phyloP scores from a whole-genome alignment of 148 eudicot genomes.

The Salicornia ramosissima region DNA sequence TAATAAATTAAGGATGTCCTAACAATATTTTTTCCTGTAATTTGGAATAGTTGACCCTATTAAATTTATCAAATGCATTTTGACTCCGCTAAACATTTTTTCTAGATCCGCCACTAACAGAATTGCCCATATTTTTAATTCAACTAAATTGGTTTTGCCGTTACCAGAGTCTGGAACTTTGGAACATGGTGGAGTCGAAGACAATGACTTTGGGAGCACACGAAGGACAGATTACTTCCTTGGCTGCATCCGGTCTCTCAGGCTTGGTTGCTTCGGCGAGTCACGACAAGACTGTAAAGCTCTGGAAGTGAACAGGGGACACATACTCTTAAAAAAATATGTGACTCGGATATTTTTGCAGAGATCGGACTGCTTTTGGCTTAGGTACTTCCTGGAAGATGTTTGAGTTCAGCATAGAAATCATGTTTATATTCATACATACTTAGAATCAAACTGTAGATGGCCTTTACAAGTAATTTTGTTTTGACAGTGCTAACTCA shows the following conservation, averaged over 20 bases:
- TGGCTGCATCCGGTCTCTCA: slow-evolving; percentile 41
- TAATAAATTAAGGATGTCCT: no score
- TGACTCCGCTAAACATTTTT: no score
- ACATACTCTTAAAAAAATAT: background rate
- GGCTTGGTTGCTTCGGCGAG: slow-evolving; percentile 61
- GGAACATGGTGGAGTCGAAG: slow-evolving; percentile 73
- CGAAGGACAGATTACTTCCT: slow-evolving; percentile 44
- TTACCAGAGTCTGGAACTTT: slow-evolving; percentile 54
- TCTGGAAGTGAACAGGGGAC: slow-evolving; percentile 49
- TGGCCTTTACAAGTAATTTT: slow-evolving; percentile 14
- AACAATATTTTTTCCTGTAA: no score
- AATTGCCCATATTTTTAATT: no score
- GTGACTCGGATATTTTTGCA: background rate
- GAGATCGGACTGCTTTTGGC: background rate
- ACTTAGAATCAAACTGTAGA: slow-evolving; percentile 5
- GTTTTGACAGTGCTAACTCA: slow-evolving; percentile 19
- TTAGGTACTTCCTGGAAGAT: slow-evolving; percentile 2
- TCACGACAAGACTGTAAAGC: slow-evolving; percentile 52
- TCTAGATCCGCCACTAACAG: no score
- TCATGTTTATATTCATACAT: slow-evolving; percentile 17
- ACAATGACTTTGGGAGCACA: slow-evolving; percentile 46
- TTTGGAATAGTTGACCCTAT: no score
- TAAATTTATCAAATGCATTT: no score
- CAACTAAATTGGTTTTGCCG: background rate
- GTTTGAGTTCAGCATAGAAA: background rate